Base-by-base conservation (phyloP, 164 flowering plant species). In the Chimonanthus praecox region DNA sequence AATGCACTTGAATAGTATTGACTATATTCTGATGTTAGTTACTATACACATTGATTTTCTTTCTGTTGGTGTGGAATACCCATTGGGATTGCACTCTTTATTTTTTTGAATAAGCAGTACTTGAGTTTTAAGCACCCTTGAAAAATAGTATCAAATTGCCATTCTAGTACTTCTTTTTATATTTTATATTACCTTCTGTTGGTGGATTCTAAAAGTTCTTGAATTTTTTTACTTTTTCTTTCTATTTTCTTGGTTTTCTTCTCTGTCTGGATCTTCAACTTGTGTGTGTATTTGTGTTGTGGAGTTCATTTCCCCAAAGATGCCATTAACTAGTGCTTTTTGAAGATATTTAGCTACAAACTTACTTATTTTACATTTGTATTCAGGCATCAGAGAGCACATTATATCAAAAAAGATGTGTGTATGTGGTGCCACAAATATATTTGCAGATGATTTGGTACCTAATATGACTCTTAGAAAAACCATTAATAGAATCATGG, bases 401-500 rank as follows among this genome's bases (percentile, higher is more conserved):
- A 91, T 94, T 6, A 92, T 94, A 49, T 88, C 91, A 0, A 92
- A 87, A 67, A 84, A 91, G 54, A 72, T 77, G 79, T 94, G 99
- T 80, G 87, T 87, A 9, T 96, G 99, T 84, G 95, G 97, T 68
- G 92, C 92, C 46, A 86, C 85, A 77, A 85, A 87, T 79, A 67
- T 92, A 54, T 95, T 91, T 64, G 97, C 97, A 6, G 98, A 96
- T 83, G 92, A 92, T 82, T 93, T 96, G 70, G 71, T 96, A 65
- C 99, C 99, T n/a, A 96, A 96, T 74, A 90, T 88, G 85, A 90
- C 97, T 15, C 83, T 94, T 58, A 83, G 98, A 80, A 94, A 91
- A 74, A 87, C 97, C 4, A 92, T 94, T 47, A 87, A 83, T 51
- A 89, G 97, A 3, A 85, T 92, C 65, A 72, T 92, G 74, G 97